Evolutionary conservation across 1,284 basidiomycete species (phyloP), one percentile per base, ranked within the genome.

Genomic region (Austroboletus novae-zelandiae): DNA sequence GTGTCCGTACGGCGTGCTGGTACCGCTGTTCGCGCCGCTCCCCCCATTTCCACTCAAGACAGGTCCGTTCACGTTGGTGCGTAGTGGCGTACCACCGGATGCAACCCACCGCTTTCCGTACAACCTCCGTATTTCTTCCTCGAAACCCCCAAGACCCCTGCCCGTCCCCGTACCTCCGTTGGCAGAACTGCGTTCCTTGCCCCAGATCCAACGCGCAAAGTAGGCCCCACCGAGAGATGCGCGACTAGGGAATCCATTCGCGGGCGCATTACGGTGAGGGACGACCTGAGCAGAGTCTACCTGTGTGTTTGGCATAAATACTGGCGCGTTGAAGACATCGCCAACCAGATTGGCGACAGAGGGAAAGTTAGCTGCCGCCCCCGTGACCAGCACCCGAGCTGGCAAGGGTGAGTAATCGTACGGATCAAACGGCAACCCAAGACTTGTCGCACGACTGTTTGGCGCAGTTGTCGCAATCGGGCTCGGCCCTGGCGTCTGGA

Each of bases 351-450:
- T 86, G 4, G 86, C 80, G 43, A 91, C 79, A n/a, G 82, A 80
- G 0, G 89, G 89, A 71, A 91, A 91, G 66, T 90, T 90, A 3
- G 86, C 84, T 0, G 89, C 87, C 0, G 88, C 86, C 3, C 88
- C 88, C 0, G 83, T 84, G 1, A 81, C 77, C 41, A 91, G 66
- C 20, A 89, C 69, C 27, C 87, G 75, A 0, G 73, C 63, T 0
- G 89, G 88, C 1, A 90, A 74, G 0, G 81, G 74, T 0, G 73
- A 68, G 48, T 75, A 74, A 62, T 88, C 86, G 62, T 90, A 89
- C 0, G 87, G 86, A 59, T 90, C 86, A 61, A 90, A 90, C 0
- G 83, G 59, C 3, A 89, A 69, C 1, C 86, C 86, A 34, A 84
- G 74, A 55, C 75, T 81, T 18, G 75, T 72, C 44, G 70, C 70